Evolutionary conservation across 345 rosid species (phyloP), one percentile per base, ranked within the genome.

Genomic region (Acer campestre): DNA sequence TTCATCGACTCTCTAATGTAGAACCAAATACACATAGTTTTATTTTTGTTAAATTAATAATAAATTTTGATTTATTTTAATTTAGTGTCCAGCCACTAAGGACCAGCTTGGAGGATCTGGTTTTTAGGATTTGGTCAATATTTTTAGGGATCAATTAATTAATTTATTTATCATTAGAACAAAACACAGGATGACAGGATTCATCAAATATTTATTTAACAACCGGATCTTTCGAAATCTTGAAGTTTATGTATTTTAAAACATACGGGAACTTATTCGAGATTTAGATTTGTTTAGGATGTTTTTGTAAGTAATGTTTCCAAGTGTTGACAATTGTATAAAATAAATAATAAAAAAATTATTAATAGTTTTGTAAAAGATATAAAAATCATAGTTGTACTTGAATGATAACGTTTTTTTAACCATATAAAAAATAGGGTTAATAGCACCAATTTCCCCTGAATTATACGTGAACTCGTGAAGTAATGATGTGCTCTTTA

Each of bases 81-180:
- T 27, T 63, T 18, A 31, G 64, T n/a, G 63, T 56, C 29, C 22
- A 10, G 29, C 64, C 49, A 71, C 75, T 71, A 55, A 71, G 62
- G 11, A 29, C 40, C 64, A 71, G 46, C 61, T 18, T 12, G 51
- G 67, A 61, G 22, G 53, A 73, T 55, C 64, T 10, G 6, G 17
- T 71, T 31, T 55, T 7, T 29, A 29, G 48, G 74, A 71, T 59
- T 59, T 22, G 53, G 55, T 59, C 2, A 18, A 59, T 58, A 4
- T 7, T 35, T 58, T 7, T 10, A 8, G 9, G 38, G 38, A 35
- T 35, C 38, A 35, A 35, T 35, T 35, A 1, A 1, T 1, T 10
- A 22, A 20, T 23, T 11, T n/a, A 35, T 38, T 72, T 46, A 1
- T 62, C 49, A 44, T n/a, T 44, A 68, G 12, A 20, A 68, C 35